Conservation (phyloP, 371 early-diverging fungal genomes). For the Mortierella sp. region DNA sequence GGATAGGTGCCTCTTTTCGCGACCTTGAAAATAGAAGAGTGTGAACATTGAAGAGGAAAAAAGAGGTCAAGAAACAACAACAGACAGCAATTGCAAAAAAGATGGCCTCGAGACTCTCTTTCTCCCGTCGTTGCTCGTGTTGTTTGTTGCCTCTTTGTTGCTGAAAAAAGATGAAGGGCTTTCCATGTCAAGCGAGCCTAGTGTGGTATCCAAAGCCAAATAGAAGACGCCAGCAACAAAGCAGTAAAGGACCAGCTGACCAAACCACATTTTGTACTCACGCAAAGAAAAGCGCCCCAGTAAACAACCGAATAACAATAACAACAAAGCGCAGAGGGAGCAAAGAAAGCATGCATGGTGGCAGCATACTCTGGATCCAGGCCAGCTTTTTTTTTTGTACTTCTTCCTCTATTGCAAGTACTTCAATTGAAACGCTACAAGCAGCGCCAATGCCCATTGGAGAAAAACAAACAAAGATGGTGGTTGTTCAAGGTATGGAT, state of each 20-base stretch:
- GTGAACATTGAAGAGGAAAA: background rate
- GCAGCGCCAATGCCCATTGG: background rate
- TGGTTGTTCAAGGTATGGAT: background rate
- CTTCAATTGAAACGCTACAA: background rate
- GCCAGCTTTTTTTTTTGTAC: slow-evolving; percentile 6
- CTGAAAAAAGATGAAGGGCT: background rate
- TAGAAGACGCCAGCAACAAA: background rate
- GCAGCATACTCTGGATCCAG: background rate
- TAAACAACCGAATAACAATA: too few species aligned
- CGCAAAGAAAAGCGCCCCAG: background rate
- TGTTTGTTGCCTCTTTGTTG: background rate
- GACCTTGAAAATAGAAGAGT: background rate
- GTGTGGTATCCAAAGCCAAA: background rate
- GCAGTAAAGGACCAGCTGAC: background rate
- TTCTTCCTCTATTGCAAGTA: background rate
- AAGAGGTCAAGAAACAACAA: background rate
- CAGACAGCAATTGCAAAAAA: background rate
- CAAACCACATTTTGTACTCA: slow-evolving; percentile 7
- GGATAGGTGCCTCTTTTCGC: background rate
- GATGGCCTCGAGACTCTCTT: background rate
- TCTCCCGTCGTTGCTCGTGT: background rate
- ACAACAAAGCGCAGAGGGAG: background rate
- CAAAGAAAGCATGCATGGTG: background rate
- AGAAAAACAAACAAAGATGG: background rate
- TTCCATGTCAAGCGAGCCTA: background rate